Base-by-base conservation (phyloP, 2,329 filamentous ascomycete species). In the Sporothrix brasiliensis region DNA sequence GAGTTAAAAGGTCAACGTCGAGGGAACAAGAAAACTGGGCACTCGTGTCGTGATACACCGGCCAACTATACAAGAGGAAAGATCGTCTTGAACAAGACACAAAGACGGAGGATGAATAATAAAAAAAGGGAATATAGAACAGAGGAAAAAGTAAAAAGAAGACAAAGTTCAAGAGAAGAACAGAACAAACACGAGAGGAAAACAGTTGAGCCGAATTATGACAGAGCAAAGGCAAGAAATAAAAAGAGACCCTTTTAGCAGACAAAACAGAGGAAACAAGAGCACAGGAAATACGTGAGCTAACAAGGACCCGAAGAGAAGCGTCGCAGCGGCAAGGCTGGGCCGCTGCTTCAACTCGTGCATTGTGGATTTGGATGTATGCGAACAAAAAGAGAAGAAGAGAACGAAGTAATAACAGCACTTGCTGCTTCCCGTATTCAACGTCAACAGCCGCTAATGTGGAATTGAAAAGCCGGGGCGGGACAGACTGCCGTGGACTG, bases 91-190 rank as follows among this genome's bases (percentile, higher is more conserved):
- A 39, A 27, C 39, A 41, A 34, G 30, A 39, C 1, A 21, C 30
- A 60, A 39, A 19, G 11, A 54, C 16, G 16, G 16, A 58, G 41
- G 41, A 47, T 58, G 66, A 24, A 65, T 30, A 41, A 49, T 24
- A 49, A 60, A 50, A 68, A 63, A 70, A 66, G 54, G 69, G 47
- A 72, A 72, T 67, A 69, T 65, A 70, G 71, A 70, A 70, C 69
- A 71, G 27, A 54, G 44, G 39, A 11, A 27, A 27, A 52, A 69
- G 47, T 50, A 14, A 41, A 67, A 66, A 54, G 10, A 14, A 54
- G 34, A 27, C 24, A 58, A 58, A 52, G 66, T 39, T 70, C 60
- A 16, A 69, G 19, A 24, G 41, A 34, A 69, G 52, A 67, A 7
- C 27, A 30, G 44, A 60, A 70, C 13, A 24, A 27, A 61, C 41